Evolutionary conservation across 2,329 filamentous ascomycete species (phyloP), one percentile per base, ranked within the genome.

Genomic region (Furcasterigmium sp.): DNA sequence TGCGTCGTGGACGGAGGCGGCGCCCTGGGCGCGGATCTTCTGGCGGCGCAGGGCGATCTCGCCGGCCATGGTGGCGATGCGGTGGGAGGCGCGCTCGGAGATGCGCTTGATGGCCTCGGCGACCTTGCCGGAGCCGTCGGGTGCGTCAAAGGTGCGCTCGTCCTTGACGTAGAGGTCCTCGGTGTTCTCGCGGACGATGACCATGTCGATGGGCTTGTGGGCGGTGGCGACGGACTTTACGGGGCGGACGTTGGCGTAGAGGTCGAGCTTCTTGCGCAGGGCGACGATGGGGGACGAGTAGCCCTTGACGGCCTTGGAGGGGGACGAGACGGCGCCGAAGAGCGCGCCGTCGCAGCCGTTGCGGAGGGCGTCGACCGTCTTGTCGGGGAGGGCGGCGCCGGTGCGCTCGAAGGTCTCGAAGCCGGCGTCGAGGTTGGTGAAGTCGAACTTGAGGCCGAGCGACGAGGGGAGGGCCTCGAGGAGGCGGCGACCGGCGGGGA

Each of bases 21-120:
- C 58, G 37, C 73, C 72, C 11, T 69, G 63, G 30, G 82, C 76
- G 49, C 91, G 82, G 56, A 95, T 82, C 61, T 85, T 84, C 62
- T 95, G 87, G 52, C 93, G 78, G 42, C 90, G 82, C 48, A 94
- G 72, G 13, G 93, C 93, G 63, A 98, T 95, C 58, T 97, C 90
- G 45, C 91, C 93, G 8, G 93, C 93, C 75, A 96, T 96, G 57
- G 83, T 78, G 47, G 91, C 86, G 61, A 98, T 98, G 58, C 93
- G 83, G 64, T 74, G 84, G 9, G 82, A 87, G 17, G 93, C 93
- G 51, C 78, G 83, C 67, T 94, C 84, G 11, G 87, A 88, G 60
- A 98, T 98, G 58, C 91, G 87, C 79, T 98, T 98, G 71, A 97
- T 91, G 37, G 93, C 93, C 72, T 97, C 91, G 51, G 93, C 91